Base-by-base conservation (phyloP, 1,284 basidiomycete species). In the Sporisorium reilianum region DNA sequence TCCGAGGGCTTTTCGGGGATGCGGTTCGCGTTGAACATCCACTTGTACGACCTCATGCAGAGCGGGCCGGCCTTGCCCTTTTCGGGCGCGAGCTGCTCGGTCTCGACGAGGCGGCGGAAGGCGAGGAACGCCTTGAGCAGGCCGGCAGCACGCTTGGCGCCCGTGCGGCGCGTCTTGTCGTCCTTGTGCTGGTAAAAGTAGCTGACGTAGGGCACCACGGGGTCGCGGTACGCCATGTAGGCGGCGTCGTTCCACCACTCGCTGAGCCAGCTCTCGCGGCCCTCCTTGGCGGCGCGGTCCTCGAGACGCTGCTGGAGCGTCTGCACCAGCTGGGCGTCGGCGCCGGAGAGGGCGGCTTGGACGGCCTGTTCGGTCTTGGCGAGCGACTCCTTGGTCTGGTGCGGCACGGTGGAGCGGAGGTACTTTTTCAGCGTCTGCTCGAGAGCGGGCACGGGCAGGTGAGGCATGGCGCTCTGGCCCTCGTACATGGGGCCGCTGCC, bases 231-330 rank as follows among this genome's bases (percentile, higher is more conserved):
- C 40, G 66, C 65, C 76, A 84, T 84, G 83, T 89, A 89, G 25
- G 95, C 95, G 10, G 86, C 89, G 44, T 97, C 93, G 86, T 98
- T 97, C 96, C 96, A 99, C 96, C 96, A 99, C 63, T 97, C 94
- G 58, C 89, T 89, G 34, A 99, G 88, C 96, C 96, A 99, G 87
- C 89, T 95, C 77, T 89, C 89, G 64, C 85, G 86, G 23, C 85
- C 85, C 41, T 85, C 81, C 56, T 77, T 75, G 40, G 48, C 69
- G 0, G 93, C 93, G 5, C 95, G 89, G 28, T 89, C 88, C 81
- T 93, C 87, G 41, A 98, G 88, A 5, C 96, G 88, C 60, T 87
- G 85, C 86, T 98, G 95, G n/a, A 98, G 89, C 64, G 90, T 89
- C 44, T 89, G 88, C 9, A 91, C 90, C 61, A 90, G 89, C 0